Base-by-base conservation (phyloP, 2,329 filamentous ascomycete genomes). In the Penicillium sclerotigenum region DNA sequence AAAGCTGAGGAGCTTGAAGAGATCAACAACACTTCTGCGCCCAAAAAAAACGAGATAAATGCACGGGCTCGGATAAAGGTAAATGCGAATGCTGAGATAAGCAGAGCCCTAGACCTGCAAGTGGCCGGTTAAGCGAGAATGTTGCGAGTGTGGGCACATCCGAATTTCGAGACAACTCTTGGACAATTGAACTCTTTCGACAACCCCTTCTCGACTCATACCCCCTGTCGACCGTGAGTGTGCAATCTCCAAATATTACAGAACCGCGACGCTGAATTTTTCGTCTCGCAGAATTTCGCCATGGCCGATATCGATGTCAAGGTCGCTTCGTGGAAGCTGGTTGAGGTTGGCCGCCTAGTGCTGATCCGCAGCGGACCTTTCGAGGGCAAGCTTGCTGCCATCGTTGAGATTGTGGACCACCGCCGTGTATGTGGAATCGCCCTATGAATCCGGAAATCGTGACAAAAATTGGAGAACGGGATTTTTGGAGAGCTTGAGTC, bases 361-460 rank as follows among this genome's bases (percentile, higher is more conserved):
- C 87, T 96, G 79, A 87, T 97, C 83, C 88, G 90, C 80, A 81
- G 85, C 76, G 89, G 91, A 75, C 87, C 87, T 72, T 89, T 81
- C 83, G 82, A 83, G 70, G 92, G 92, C 82, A 90, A 90, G 78
- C 86, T 97, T 73, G 95, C 92, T 74, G 83, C 87, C 73, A 93
- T 99, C 75, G 91, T 96, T 81, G 93, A 99, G 87, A 97, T 99
- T 81, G 94, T 99, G 83, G 94, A 99, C 83, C 93, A 99, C 89
- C 97, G 96, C 87, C 91, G 94, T 82, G 94, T 99, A 96, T 78
- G 94, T 76, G 52, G 54, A 54, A 47, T 47, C 42, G 33, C 57
- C 49, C 52, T 61, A 52, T 46, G 20, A 33, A 60, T 58, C 52
- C 42, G 36, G 37, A 46, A 49, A 43, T 43, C 10, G 57, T 51